A percentile compares a stretch with the other conserved stretches of the same genome.
Conservation (phyloP, 495 filamentous ascomycete genomes). For the Aspergillus funiculosus region DNA sequence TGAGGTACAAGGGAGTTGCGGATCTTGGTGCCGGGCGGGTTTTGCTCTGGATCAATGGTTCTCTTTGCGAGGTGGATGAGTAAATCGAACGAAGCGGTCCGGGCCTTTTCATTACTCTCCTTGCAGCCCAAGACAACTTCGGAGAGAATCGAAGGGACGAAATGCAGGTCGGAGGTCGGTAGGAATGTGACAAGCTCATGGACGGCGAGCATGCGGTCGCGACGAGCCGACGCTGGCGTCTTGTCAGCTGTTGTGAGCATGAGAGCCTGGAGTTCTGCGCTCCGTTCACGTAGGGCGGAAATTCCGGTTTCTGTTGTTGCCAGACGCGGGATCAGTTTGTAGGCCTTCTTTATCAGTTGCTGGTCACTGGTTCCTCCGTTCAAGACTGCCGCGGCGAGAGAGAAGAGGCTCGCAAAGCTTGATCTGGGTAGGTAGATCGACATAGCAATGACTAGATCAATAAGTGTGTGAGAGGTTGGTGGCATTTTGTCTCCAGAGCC, state of each 20-base stretch:
- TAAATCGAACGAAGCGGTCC: conserved; percentile 82
- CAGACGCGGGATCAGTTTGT: conserved; percentile 90
- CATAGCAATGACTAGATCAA: conserved; percentile 93
- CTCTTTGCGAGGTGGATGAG: conserved; percentile 81
- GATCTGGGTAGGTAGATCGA: conserved; percentile 84
- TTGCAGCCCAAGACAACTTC: conserved; percentile 94
- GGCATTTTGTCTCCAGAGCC: conserved; percentile 68
- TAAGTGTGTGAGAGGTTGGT: conserved; percentile 88
- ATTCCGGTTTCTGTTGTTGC: conserved; percentile 70
- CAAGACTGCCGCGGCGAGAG: conserved; percentile 73
- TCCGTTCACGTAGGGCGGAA: conserved; percentile 64
- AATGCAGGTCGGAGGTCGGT: conserved; percentile 71
- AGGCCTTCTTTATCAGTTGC: conserved; percentile 98
- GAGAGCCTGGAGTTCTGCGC: conserved; percentile 67
- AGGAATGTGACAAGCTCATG: conserved; percentile 70
- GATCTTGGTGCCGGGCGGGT: conserved; percentile 63
- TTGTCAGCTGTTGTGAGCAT: conserved; percentile 72
- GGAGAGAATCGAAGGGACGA: conserved; percentile 83
- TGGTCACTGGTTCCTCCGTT: conserved; percentile 61
- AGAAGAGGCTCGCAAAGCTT: conserved; percentile 75
- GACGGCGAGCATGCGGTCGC: conserved; percentile 80
- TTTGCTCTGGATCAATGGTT: conserved; percentile 53
- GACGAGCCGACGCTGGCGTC: conserved; percentile 72
- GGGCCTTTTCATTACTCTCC: conserved; percentile 91
- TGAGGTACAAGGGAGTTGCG: conserved; percentile 77